Evolutionary conservation across 2,329 filamentous ascomycete genomes (phyloP).

Genomic region (Trichoderma sp.): DNA sequence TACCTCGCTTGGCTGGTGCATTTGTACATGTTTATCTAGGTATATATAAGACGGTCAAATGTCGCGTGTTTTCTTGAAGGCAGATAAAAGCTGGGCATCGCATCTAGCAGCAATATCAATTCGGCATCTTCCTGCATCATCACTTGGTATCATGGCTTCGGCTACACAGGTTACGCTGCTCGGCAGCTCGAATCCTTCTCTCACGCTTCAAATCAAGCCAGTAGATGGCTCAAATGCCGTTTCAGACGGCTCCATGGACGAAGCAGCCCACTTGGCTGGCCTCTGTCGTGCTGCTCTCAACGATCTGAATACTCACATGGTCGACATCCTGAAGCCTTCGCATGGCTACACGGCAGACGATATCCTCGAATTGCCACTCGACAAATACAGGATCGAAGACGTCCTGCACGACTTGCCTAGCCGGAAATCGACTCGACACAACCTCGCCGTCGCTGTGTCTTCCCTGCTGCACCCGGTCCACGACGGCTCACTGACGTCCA

Average conservation of each 20-base stretch:
- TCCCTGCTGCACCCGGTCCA: slow-evolving; percentile 42
- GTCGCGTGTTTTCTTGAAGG: background rate
- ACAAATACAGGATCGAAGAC: slow-evolving; percentile 39
- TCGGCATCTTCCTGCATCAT: background rate
- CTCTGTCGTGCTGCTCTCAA: slow-evolving; percentile 40
- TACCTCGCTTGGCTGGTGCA: background rate
- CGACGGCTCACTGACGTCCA: slow-evolving; percentile 41
- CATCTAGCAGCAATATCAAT: background rate
- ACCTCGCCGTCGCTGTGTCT: slow-evolving; percentile 40
- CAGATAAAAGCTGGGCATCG: background rate
- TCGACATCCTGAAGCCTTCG: slow-evolving; percentile 40
- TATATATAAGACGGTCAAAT: background rate
- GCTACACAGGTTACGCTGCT: slow-evolving; percentile 40
- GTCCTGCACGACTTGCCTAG: slow-evolving; percentile 42
- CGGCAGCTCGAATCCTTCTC: slow-evolving; percentile 30
- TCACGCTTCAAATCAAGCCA: slow-evolving; percentile 26
- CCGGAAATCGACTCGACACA: slow-evolving; percentile 41
- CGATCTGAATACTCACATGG: slow-evolving; percentile 36
- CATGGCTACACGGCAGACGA: slow-evolving; percentile 42
- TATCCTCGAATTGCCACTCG: slow-evolving; percentile 42
- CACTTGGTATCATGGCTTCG: slow-evolving; percentile 37
- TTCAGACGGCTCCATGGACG: slow-evolving; percentile 27
- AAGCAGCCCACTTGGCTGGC: slow-evolving; percentile 37
- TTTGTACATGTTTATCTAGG: background rate
- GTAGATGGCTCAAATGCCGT: background rate